Conservation (phyloP, 306 rosid genomes). For the Alnus glutinosa region DNA sequence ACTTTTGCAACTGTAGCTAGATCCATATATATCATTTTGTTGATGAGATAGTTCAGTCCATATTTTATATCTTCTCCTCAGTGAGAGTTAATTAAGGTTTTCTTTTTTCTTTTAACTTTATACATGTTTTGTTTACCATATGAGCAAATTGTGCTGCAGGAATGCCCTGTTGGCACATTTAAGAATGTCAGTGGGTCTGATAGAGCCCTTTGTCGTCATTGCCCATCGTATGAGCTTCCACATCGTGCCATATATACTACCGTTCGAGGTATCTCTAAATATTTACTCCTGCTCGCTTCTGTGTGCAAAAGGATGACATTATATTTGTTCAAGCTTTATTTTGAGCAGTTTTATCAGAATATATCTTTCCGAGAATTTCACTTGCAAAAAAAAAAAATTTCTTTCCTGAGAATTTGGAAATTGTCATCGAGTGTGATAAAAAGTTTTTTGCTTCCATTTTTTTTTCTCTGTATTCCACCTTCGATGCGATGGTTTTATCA, state of each 20-base stretch:
- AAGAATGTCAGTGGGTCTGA: slow-evolving; percentile 87
- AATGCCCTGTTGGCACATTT: slow-evolving; percentile 91
- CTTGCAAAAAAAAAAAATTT: too few relatives aligned
- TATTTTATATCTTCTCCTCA: background rate
- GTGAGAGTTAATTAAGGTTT: slow-evolving; percentile 2
- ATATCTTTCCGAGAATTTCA: slow-evolving; percentile 2
- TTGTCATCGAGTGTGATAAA: background rate
- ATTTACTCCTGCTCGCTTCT: slow-evolving; percentile 8
- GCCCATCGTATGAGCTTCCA: slow-evolving; percentile 71
- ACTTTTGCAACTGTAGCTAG: background rate
- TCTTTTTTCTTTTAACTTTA: background rate
- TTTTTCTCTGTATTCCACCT: background rate
- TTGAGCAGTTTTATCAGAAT: slow-evolving; percentile 5
- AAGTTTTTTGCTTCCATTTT: slow-evolving; percentile 1
- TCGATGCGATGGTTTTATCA: slow-evolving; percentile 3
- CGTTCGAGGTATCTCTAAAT: slow-evolving; percentile 68
- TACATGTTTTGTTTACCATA: slow-evolving; percentile 1
- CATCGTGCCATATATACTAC: slow-evolving; percentile 64
- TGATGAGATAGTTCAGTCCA: background rate
- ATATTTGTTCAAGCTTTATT: slow-evolving; percentile 10
- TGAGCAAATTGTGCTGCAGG: slow-evolving; percentile 51
- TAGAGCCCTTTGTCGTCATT: slow-evolving; percentile 62
- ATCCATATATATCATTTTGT: background rate
- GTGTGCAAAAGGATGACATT: slow-evolving; percentile 19
- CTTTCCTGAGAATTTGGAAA: background rate